Evolutionary conservation across 2,329 filamentous ascomycete species (phyloP).

Genomic region (Coniochaeta sp.): DNA sequence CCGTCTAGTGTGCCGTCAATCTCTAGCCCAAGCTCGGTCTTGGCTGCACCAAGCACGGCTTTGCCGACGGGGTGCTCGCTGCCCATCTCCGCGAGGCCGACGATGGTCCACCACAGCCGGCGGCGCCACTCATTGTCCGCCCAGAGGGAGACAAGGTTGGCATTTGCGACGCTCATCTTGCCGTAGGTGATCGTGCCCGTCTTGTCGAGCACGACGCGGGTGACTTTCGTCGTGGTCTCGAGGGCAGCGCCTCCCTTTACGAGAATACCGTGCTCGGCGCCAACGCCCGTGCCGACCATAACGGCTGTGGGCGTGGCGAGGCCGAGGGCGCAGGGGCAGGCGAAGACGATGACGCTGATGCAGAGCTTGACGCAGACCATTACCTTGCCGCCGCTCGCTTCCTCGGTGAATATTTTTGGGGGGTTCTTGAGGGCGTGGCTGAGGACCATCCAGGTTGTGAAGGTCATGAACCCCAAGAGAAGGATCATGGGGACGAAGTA

Average conservation of each 20-base stretch:
- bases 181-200: constrained; percentile 91
- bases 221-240: constrained; percentile 84
- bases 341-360: constrained; percentile 97
- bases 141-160: constrained; percentile 64
- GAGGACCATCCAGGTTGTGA: constrained; percentile 88
- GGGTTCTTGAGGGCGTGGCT: constrained; percentile 79
- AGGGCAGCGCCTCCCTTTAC: constrained; percentile 93
- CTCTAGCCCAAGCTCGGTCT: constrained; percentile 65
- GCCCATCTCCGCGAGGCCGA: constrained; percentile 88
- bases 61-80: constrained; percentile 96
- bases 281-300: constrained; percentile 98
- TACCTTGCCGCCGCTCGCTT: constrained; percentile 77
- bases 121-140: constrained; percentile 58
- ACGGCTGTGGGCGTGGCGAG: constrained; percentile 93
- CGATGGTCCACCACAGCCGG: constrained; percentile 88
- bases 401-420: constrained; percentile 76
- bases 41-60: constrained; percentile 72
- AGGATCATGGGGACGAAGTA: constrained; percentile 93
- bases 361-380: constrained; percentile 98
- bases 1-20: constrained; percentile 75
- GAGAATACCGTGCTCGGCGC: constrained; percentile 92
- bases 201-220: constrained; percentile 88
- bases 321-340: constrained; percentile 93
- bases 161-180: constrained; percentile 87
- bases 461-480: constrained; percentile 74